Evolutionary conservation across 805 yeast species (phyloP), one percentile per base, ranked within the genome.

Genomic region (Kurtzmaniella cleridarum): DNA sequence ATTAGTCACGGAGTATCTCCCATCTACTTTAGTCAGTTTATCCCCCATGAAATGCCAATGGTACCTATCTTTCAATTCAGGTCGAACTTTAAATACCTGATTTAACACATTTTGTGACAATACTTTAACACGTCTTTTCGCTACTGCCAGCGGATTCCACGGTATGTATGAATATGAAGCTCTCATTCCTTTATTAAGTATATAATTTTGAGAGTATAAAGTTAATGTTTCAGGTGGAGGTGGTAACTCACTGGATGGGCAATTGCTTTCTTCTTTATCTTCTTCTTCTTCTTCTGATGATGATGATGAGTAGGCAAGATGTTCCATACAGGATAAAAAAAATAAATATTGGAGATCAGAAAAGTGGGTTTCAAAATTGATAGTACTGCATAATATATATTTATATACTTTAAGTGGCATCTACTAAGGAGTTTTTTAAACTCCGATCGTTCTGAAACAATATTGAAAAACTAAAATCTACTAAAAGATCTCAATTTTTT

Each of bases 121-220:
- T 17, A 13, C 26, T 30, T 47, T 43, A 10, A 47, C 35, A 15
- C 33, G 36, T n/a, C 34, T 39, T 10, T 43, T 29, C 13, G 43
- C 39, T n/a, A 34, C 28, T 23, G 41, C 20, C n/a, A 44, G 38
- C 11, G 50, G 50, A n/a, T 33, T 37, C 50, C 50, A 47, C 5
- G 46, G 48, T 15, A 47, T 39, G 23, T 42, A 41, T 7, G 41
- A 17, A 36, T 41, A 47, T 11, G 40, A 28, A 17, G 39, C 32
- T n/a, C 43, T 36, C 45, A 42, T 41, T 17, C 39, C 46, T 15
- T 36, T 26, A 27, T 36, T 36, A 23, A 20, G 13, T 14, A 9
- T 10, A 35, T 40, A 45, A 36, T 47, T 47, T 34, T 47, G 49
- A 45, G 41, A 44, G 27, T 40, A 47, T 13, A 45, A 39, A 30